Percentiles rank a stretch among this genome's conserved stretches.
These are phyloP conservation scores for Piromyces finnis DNA, from an alignment of 192 early-diverging fungal species.

Conservation along the genomic window DNA sequence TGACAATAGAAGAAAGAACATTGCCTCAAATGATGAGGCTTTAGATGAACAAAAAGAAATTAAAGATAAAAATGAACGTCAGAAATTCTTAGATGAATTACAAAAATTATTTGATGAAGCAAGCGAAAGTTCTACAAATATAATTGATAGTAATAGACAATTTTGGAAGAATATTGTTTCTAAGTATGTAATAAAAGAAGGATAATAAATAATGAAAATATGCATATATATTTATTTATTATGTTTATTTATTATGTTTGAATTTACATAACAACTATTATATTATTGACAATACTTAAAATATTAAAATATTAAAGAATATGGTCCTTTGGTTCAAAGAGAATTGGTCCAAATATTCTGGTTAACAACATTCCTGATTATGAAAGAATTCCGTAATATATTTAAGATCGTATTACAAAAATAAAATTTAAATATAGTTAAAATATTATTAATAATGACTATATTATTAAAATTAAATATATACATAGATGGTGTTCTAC, in stretches of 20 bases:
- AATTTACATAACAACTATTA: too few relatives aligned
- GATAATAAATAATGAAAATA: neutral
- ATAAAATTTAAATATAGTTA: too few relatives aligned
- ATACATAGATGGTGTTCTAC: neutral
- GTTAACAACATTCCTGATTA: constrained; percentile 44
- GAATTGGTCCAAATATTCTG: constrained; percentile 60
- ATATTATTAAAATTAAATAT: too few relatives aligned
- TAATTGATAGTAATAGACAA: neutral
- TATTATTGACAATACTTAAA: too few relatives aligned
- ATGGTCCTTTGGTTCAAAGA: constrained; percentile 69
- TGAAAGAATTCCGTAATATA: constrained; percentile 6
- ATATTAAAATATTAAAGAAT: constrained; percentile 29
- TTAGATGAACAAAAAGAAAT: constrained; percentile 2
- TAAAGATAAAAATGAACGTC: neutral
- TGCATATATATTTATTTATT: too few relatives aligned
- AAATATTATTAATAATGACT: too few relatives aligned
- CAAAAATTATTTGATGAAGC: constrained; percentile 23
- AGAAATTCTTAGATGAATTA: constrained; percentile 18
- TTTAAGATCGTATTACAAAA: too few relatives aligned
- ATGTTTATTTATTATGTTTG: too few relatives aligned
- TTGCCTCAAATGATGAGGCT: constrained; percentile 1
- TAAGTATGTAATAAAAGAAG: neutral
- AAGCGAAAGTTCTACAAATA: constrained; percentile 7
- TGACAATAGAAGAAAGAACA: constrained; percentile 6
- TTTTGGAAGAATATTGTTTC: constrained; percentile 1